phyloP scores from a whole-genome alignment of 345 rosid genomes.

The Microcos paniculata region DNA sequence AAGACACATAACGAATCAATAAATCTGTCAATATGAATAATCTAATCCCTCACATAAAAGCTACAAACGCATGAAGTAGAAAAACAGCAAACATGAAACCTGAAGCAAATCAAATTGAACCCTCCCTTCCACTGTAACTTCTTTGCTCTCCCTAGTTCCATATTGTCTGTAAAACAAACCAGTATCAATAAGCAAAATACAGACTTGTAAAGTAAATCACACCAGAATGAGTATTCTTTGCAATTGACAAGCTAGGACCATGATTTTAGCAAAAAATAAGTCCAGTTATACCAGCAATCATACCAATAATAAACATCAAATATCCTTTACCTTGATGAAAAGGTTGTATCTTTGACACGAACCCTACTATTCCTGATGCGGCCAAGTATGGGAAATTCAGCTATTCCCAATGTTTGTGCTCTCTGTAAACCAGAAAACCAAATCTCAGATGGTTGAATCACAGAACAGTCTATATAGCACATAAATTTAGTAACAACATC shows the following conservation, averaged over 20 bases:
- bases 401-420: conserved; percentile 80
- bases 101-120: conserved; percentile 96
- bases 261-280: background rate
- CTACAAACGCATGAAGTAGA: conserved; percentile 19
- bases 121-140: conserved; percentile 91
- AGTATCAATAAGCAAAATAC: conserved; percentile 18
- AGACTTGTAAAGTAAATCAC: background rate
- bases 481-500: conserved; percentile 15
- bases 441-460: conserved; percentile 10
- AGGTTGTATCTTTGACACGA: conserved; percentile 81
- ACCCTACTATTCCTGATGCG: conserved; percentile 87
- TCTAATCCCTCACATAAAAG: conserved; percentile 14
- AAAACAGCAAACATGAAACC: conserved; percentile 44
- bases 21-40: conserved; percentile 5
- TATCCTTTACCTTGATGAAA: conserved; percentile 75
- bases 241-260: background rate
- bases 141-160: conserved; percentile 96
- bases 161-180: conserved; percentile 58
- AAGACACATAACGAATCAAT: conserved; percentile 10
- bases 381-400: conserved; percentile 87
- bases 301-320: background rate
- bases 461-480: background rate
- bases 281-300: background rate
- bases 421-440: conserved; percentile 48
- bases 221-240: conserved; percentile 4